Evolutionary conservation across 129 eudicot species (phyloP), one percentile per base, ranked within the genome.

Genomic region (Tanacetum coccineum): DNA sequence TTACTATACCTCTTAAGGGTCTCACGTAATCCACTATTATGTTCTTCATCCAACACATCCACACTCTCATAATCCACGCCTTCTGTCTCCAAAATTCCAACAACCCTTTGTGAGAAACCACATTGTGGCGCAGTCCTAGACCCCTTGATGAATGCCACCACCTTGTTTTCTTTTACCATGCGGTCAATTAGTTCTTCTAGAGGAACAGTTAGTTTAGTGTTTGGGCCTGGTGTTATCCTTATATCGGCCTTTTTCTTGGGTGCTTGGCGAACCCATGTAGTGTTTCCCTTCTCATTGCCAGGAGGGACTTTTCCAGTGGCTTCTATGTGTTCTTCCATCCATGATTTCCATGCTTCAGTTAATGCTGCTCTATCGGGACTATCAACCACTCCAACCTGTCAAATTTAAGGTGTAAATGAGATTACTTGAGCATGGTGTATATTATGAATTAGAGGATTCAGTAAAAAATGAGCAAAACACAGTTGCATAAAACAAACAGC

Each of bases 131-230:
- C 93, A 22, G 78, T 87, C 76, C 99, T 83, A 30, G 99, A 84
- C 46, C 99, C 99, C 73, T 94, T 94, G 64, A 94, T 94, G 76
- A 94, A 94, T 17, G 99, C 99, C 13, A 94, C 99, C 79, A 94
- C 99, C 81, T 89, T 89, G 85, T 94, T 89, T 74, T 94, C 95
- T 70, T 94, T 94, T 21, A 94, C 99, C 70, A 94, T 82, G 44
- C 67, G 77, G 80, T 89, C 95, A 39, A 94, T 84, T 62, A 94
- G 94, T 54, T 89, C 80, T 70, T 94, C 95, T 13, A 94, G 63
- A 4, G 99, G 88, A 30, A 94, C 92, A 0, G 99, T 89, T 42
- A 89, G 81, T 63, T 87, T 83, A 21, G 78, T 80, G 63, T 87
- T 62, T 73, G 82, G 93, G 49, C 99, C 95, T 21, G 99, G 99